These are phyloP conservation scores for Calocera cornea DNA, from an alignment of 768 basidiomycete genomes.

Conservation along the genomic window DNA sequence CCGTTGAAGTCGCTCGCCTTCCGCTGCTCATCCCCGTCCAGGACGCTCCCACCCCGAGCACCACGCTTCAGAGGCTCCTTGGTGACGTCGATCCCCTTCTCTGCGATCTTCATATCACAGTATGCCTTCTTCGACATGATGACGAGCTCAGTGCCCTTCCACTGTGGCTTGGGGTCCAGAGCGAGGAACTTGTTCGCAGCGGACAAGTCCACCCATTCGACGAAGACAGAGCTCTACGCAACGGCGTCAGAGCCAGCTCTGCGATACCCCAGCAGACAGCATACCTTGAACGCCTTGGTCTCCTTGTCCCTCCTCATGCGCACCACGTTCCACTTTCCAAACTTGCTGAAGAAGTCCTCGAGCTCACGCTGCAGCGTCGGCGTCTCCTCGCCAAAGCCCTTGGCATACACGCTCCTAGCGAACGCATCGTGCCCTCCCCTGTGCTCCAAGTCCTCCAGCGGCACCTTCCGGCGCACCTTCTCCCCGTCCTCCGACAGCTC, in stretches of 20 bases:
- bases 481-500: slow-evolving; percentile 61
- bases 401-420: slow-evolving; percentile 84
- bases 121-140: slow-evolving; percentile 87
- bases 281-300: slow-evolving; percentile 77
- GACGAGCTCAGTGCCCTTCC: slow-evolving; percentile 58
- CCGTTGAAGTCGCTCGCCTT: slow-evolving; percentile 55
- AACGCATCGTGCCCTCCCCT: slow-evolving; percentile 32
- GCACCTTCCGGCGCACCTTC: slow-evolving; percentile 61
- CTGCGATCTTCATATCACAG: slow-evolving; percentile 91
- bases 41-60: neutral
- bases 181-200: slow-evolving; percentile 62
- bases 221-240: slow-evolving; percentile 75
- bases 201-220: slow-evolving; percentile 64
- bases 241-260: neutral
- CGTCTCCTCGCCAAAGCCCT: slow-evolving; percentile 68
- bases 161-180: slow-evolving; percentile 69
- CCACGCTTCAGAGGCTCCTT: neutral
- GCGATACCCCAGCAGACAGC: slow-evolving; percentile 10
- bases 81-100: slow-evolving; percentile 54
- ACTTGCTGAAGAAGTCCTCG: slow-evolving; percentile 67
- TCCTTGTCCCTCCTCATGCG: slow-evolving; percentile 73
- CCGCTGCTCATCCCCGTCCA: slow-evolving; percentile 38
- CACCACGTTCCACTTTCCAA: slow-evolving; percentile 66
- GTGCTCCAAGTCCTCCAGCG: slow-evolving; percentile 61
- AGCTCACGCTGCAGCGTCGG: slow-evolving; percentile 53